Evolutionary conservation across 352 stramenopile species (phyloP), one percentile per base, ranked within the genome.

Genomic region (Phytopythium delawarense): DNA sequence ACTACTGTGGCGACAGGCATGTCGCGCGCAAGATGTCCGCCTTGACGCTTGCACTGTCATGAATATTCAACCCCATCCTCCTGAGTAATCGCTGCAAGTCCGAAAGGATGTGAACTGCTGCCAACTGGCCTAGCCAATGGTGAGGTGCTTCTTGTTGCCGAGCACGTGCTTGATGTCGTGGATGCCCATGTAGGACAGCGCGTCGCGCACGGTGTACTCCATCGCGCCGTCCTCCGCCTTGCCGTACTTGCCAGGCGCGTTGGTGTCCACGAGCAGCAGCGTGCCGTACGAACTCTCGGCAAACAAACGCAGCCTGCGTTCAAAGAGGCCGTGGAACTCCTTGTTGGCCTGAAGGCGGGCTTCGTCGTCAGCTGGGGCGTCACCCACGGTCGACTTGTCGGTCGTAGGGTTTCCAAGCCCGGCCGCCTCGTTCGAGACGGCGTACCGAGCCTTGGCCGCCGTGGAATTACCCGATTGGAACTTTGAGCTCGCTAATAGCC

Each of bases 91-190:
- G 21, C 42, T 25, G 42, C 42, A 18, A 23, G 42, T 49, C 16
- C 20, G 8, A 15, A 18, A 7, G 39, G 42, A 49, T 21, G 6
- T 21, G 20, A 25, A 13, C 20, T 18, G n/a, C 21, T 49, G 2
- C 21, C 7, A 25, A 21, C 23, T 11, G 45, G 11, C 13, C 46
- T 35, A 52, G 23, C 46, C 23, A n/a, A 52, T 52, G 21, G 12
- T 52, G 23, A 52, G 46, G 23, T 35, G 9, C 46, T 52, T 52
- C 46, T 52, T 52, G 46, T 52, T 52, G 46, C 46, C 46, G 23
- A 81, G 58, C 21, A 78, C 32, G 7, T 60, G 62, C 46, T 76
- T 73, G 65, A 76, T 76, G 34, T 81, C 70, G 42, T 69, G 55
- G 61, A 76, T 72, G 11, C 45, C 65, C n/a, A 74, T 63, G 49